Percentiles rank a stretch among this genome's conserved stretches.
These are phyloP conservation scores for Nemania sp. DNA, from an alignment of 2,329 filamentous ascomycete genomes.

Conservation along the genomic window DNA sequence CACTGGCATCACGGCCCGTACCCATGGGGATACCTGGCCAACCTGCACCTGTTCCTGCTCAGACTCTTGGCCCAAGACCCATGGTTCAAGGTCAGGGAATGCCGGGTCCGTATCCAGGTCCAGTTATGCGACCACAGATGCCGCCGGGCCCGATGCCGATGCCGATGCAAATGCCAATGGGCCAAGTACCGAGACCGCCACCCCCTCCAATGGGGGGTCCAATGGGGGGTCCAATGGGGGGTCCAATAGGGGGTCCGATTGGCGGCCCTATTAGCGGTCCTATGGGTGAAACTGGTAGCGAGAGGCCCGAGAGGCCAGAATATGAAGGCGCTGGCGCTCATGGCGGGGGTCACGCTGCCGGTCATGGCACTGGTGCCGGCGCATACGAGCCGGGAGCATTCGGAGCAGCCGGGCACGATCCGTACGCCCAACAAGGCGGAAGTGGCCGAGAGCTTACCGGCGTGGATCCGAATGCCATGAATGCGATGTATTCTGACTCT, in stretches of 20 bases:
- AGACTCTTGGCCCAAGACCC: conserved; percentile 10
- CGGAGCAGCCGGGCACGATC: conserved; percentile 10
- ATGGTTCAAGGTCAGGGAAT: conserved; percentile 4
- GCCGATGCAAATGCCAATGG: conserved; percentile 16
- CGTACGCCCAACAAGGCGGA: conserved; percentile 9
- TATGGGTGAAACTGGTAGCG: conserved; percentile 3
- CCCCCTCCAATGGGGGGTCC: conserved; percentile 9
- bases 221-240: conserved; percentile 7
- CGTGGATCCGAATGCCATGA: conserved; percentile 2
- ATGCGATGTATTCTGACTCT: background rate
- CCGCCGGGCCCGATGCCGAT: conserved; percentile 4
- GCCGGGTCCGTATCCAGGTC: background rate
- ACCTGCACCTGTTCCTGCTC: background rate
- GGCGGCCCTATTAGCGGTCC: background rate
- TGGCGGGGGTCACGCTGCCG: conserved; percentile 8
- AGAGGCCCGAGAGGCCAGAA: conserved; percentile 16
- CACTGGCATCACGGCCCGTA: conserved; percentile 3
- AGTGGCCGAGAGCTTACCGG: conserved; percentile 12
- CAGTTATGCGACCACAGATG: conserved; percentile 8
- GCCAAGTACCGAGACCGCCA: background rate
- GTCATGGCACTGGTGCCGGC: background rate
- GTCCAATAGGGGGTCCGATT: background rate
- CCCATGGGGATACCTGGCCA: conserved; percentile 14
- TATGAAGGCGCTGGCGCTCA: conserved; percentile 8
- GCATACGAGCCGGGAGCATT: conserved; percentile 2